A percentile compares a stretch with the other conserved stretches of the same genome.
These are phyloP conservation scores for Physaria fendleri DNA, from an alignment of 345 rosid genomes.

Conservation along the genomic window DNA sequence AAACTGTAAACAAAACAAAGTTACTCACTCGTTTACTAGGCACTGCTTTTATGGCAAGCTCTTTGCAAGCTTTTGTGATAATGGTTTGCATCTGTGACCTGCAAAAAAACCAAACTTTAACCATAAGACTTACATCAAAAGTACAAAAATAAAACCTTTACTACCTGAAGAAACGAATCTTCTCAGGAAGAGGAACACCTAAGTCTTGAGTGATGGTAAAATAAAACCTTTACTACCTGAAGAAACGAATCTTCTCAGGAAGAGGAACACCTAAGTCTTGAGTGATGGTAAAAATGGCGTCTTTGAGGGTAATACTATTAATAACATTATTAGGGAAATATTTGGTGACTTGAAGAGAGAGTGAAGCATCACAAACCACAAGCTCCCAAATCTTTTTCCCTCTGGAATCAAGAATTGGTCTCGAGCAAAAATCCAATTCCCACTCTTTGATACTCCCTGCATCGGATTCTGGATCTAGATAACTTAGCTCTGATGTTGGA, in stretches of 20 bases:
- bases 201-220: slow-evolving; percentile 55
- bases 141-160: not conserved
- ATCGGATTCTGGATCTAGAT: slow-evolving; percentile 71
- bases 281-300: slow-evolving; percentile 56
- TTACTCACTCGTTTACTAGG: slow-evolving; percentile 80
- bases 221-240: slow-evolving; percentile 67
- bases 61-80: slow-evolving; percentile 72
- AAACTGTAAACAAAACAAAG: not conserved
- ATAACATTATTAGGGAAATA: slow-evolving; percentile 88
- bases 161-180: slow-evolving; percentile 89
- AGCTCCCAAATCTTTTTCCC: slow-evolving; percentile 97
- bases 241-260: slow-evolving; percentile 73
- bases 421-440: slow-evolving; percentile 93
- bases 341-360: slow-evolving; percentile 81
- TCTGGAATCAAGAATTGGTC: slow-evolving; percentile 80
- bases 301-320: slow-evolving; percentile 80
- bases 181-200: slow-evolving; percentile 71
- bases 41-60: slow-evolving; percentile 70
- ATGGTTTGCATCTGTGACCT: slow-evolving; percentile 99
- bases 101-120: slow-evolving; percentile 13
- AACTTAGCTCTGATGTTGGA: slow-evolving; percentile 71
- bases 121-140: not conserved
- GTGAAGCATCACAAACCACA: slow-evolving; percentile 78
- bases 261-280: slow-evolving; percentile 70
- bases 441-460: slow-evolving; percentile 70